Evolutionary conservation across 805 yeast species (phyloP).

Genomic region (baker's yeast (Saccharomyces cerevisiae)): DNA sequence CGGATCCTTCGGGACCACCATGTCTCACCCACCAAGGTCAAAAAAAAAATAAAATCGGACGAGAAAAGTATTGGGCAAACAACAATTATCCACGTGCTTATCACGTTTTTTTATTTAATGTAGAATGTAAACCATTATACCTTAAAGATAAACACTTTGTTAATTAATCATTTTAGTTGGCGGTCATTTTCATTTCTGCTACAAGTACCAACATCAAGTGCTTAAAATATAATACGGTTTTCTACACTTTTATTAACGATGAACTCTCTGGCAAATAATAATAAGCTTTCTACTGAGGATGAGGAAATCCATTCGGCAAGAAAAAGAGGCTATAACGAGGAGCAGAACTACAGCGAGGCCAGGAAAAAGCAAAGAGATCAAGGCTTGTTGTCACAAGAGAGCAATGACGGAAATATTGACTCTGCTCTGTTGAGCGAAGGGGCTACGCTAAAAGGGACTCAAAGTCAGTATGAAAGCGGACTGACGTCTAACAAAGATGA

Average conservation of each 20-base stretch:
- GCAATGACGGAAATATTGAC: slow-evolving; percentile 23
- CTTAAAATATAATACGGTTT: background rate
- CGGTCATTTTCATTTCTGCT: background rate
- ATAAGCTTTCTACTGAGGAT: background rate
- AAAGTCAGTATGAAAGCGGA: slow-evolving; percentile 2
- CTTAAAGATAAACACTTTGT: background rate
- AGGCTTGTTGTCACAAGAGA: background rate
- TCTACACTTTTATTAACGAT: background rate
- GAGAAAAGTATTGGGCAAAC: background rate
- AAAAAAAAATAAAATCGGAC: slow-evolving; percentile 1
- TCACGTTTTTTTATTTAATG: slow-evolving; percentile 20
- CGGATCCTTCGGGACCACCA: background rate
- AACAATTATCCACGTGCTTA: slow-evolving; percentile 24
- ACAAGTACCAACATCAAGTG: background rate
- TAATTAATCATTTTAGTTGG: background rate
- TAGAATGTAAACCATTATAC: background rate
- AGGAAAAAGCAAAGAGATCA: slow-evolving; percentile 5
- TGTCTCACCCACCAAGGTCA: background rate
- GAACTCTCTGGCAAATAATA: background rate
- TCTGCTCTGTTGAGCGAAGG: slow-evolving; percentile 21
- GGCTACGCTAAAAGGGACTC: background rate
- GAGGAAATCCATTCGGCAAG: background rate
- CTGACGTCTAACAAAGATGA: slow-evolving; percentile 5
- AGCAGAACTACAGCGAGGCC: background rate
- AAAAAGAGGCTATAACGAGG: background rate